phyloP scores from a whole-genome alignment of 441 rosid species.

The Macaranga tanarius region DNA sequence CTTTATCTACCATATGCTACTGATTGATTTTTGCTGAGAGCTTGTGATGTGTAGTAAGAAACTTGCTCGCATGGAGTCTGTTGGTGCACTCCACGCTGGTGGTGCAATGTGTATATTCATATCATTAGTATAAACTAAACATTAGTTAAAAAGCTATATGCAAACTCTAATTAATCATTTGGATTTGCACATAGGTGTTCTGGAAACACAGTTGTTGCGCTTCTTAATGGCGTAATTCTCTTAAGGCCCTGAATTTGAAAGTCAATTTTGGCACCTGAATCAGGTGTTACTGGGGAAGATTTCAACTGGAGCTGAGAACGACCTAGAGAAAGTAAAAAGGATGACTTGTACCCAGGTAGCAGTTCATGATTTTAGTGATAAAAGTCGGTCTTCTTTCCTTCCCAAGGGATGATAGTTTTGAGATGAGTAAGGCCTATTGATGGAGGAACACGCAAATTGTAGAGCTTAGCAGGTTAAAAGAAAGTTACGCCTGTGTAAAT shows the following conservation, averaged over 20 bases:
- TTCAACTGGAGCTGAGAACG: constrained; percentile 66
- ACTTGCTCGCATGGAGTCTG: not conserved
- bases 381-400: constrained; percentile 64
- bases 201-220: not conserved
- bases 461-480: constrained; percentile 24
- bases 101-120: not conserved
- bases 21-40: not conserved
- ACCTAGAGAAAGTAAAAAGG: constrained; percentile 65
- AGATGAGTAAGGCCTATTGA: constrained; percentile 56
- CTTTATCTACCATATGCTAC: not conserved
- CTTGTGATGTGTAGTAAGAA: not conserved
- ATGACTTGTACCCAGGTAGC: constrained; percentile 64
- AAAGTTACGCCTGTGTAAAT: not conserved
- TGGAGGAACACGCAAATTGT: constrained; percentile 63
- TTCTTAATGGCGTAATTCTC: not conserved
- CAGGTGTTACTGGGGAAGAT: constrained; percentile 59
- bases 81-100: too few species aligned
- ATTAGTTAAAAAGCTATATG: too few species aligned
- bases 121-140: too few species aligned
- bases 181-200: not conserved
- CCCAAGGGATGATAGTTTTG: constrained; percentile 47
- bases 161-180: not conserved
- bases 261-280: not conserved
- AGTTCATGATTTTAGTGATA: constrained; percentile 60
- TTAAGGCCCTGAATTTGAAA: not conserved